A percentile compares a stretch with the other conserved stretches of the same genome.
Evolutionary conservation across 345 rosid genomes (phyloP).

Genomic region (Populus tremula): DNA sequence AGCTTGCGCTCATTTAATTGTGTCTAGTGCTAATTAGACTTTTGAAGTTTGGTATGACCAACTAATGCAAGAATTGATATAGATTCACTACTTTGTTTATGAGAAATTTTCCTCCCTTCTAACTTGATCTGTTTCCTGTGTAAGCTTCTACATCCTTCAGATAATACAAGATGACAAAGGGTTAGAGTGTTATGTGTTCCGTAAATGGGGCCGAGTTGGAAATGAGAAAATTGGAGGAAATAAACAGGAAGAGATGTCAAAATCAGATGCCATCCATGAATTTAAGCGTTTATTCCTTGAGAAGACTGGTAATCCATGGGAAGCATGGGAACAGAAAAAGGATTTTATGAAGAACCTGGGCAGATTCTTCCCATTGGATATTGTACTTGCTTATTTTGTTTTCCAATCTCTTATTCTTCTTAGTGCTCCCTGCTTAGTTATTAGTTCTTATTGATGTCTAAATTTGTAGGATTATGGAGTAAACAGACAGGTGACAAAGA

Average conservation of each 20-base stretch:
- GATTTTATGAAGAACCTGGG: constrained; percentile 89
- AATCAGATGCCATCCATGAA: constrained; percentile 68
- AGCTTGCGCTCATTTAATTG: neutral
- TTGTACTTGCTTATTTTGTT: constrained; percentile 45
- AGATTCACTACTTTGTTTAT: constrained; percentile 3
- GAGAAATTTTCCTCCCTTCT: constrained; percentile 3
- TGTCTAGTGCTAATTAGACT: neutral
- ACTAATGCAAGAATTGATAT: neutral
- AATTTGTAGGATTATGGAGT: constrained; percentile 84
- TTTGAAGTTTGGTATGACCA: neutral
- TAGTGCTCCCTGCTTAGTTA: neutral
- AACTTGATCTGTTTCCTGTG: constrained; percentile 25
- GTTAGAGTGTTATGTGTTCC: constrained; percentile 68
- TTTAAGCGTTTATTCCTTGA: constrained; percentile 69
- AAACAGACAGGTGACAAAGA: constrained; percentile 53
- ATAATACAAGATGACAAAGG: constrained; percentile 87
- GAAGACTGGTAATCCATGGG: constrained; percentile 95
- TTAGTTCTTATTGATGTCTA: neutral
- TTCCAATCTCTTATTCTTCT: neutral
- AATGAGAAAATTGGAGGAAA: constrained; percentile 79
- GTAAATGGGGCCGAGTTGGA: constrained; percentile 97
- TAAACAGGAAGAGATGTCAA: constrained; percentile 70
- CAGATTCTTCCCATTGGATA: constrained; percentile 83
- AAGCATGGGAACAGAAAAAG: constrained; percentile 78
- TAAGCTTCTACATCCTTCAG: constrained; percentile 87